Base-by-base conservation (phyloP, 2,329 filamentous ascomycete genomes). In the Neospermospora avenae region DNA sequence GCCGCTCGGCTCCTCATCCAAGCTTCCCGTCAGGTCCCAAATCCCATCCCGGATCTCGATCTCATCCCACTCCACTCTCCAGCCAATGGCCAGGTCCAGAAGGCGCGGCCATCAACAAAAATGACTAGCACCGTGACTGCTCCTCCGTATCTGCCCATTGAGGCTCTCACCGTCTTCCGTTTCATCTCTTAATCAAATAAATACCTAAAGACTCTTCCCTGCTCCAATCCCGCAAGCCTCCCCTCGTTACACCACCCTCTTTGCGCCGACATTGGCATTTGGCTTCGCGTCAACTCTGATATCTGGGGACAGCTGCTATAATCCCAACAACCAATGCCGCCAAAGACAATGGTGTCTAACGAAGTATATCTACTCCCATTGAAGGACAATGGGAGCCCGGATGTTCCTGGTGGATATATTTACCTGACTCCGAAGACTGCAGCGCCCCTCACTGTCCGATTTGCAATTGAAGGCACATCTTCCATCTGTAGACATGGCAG, bases 401-500 rank as follows among this genome's bases (percentile, higher is more conserved):
- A 96, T 74, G 86, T 99, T 52, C 83, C 90, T 25, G 90, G 92
- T 70, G 87, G 90, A 68, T 99, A 97, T 79, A 90, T 98, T 70
- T 96, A 96, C 75, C 81, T 99, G 45, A 89, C 92, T 0, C 87
- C 95, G 18, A 78, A 77, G 65, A 87, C 89, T 18, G 83, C 81
- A 42, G 82, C 88, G n/a, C 89, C 89, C 44, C 88, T 98, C 70
- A 84, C 84, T 56, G 80, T 97, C 59, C 88, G 93, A 61, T 96
- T 99, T 75, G 85, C 91, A 68, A 93, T 97, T 68, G 90, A 97
- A 76, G 93, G 95, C 63, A 93, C 91, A 59, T 96, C 93, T 73
- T 96, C 93, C 63, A 95, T 99, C 79, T 97, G 93, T 75, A 86
- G 92, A 67, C 82, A 96, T 76, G 95, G 96, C 61, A 97, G 90